Conservation (phyloP, 805 yeast species). For the Hanseniaspora hatyaiensis region DNA sequence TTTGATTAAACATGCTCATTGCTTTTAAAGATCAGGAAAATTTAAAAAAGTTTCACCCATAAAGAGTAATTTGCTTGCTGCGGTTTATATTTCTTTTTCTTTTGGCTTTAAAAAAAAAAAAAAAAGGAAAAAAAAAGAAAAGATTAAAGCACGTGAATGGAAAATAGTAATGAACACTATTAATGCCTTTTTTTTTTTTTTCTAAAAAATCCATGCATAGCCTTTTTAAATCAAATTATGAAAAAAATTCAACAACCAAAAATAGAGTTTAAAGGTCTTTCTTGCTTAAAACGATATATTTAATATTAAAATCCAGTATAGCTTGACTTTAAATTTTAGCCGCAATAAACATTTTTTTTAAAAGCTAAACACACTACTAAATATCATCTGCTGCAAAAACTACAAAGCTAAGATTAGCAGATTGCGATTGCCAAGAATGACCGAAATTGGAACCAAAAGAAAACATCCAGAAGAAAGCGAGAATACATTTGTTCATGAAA, state of each 20-base stretch:
- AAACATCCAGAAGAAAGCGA: not conserved
- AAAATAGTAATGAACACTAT: too few relatives aligned
- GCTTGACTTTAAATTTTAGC: not conserved
- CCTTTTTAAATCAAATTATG: not conserved
- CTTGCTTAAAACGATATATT: not conserved
- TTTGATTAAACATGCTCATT: too few relatives aligned
- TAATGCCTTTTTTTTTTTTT: not conserved
- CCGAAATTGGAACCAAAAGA: not conserved
- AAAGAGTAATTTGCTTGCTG: not conserved
- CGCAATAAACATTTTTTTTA: too few relatives aligned
- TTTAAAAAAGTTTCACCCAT: not conserved
- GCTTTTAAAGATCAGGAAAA: too few relatives aligned
- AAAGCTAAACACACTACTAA: too few relatives aligned
- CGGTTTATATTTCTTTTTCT: not conserved
- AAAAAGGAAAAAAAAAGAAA: constrained; percentile 14
- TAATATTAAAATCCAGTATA: not conserved
- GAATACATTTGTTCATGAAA: too few relatives aligned
- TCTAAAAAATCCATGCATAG: too few relatives aligned
- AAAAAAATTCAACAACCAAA: not conserved
- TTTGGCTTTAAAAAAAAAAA: too few relatives aligned
- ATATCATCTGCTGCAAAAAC: too few relatives aligned
- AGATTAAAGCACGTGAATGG: not conserved
- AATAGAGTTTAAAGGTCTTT: too few relatives aligned
- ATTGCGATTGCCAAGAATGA: too few relatives aligned
- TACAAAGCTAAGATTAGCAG: too few relatives aligned